These are phyloP conservation scores for Trichocomaceae sp. DNA, from an alignment of 2,329 filamentous ascomycete species.

Conservation along the genomic window DNA sequence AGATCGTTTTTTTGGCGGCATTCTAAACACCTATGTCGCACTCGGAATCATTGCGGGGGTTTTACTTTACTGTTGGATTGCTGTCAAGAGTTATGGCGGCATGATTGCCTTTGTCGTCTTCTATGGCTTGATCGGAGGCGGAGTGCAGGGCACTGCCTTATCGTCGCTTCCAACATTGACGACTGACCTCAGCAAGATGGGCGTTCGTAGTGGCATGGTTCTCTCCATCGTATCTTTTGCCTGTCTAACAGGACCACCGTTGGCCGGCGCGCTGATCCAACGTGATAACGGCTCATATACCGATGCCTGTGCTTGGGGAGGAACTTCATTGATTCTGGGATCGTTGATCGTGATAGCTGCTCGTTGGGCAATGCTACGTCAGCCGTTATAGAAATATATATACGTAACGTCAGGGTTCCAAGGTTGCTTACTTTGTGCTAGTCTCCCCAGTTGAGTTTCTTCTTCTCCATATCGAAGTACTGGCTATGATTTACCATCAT, in stretches of 20 bases:
- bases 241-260: constrained; percentile 49
- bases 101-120: constrained; percentile 11
- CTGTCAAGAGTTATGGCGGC: constrained; percentile 4
- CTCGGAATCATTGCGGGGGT: constrained; percentile 14
- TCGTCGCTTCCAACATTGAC: constrained; percentile 53
- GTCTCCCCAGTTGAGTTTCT: background rate
- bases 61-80: constrained; percentile 11
- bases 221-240: constrained; percentile 49
- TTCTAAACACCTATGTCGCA: constrained; percentile 5
- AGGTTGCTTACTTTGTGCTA: no score
- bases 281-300: constrained; percentile 8
- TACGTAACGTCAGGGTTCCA: no score
- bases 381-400: background rate
- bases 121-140: constrained; percentile 8
- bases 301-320: constrained; percentile 5
- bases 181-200: constrained; percentile 47
- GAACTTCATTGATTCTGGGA: constrained; percentile 9
- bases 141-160: constrained; percentile 47
- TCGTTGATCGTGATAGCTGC: constrained; percentile 1
- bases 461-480: background rate
- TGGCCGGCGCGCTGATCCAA: constrained; percentile 47
- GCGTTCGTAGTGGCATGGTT: constrained; percentile 51
- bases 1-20: constrained; percentile 27
- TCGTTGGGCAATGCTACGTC: background rate
- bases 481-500: background rate